Conservation (phyloP, 2,329 filamentous ascomycete species). For the Keithomyces neogunnii region DNA sequence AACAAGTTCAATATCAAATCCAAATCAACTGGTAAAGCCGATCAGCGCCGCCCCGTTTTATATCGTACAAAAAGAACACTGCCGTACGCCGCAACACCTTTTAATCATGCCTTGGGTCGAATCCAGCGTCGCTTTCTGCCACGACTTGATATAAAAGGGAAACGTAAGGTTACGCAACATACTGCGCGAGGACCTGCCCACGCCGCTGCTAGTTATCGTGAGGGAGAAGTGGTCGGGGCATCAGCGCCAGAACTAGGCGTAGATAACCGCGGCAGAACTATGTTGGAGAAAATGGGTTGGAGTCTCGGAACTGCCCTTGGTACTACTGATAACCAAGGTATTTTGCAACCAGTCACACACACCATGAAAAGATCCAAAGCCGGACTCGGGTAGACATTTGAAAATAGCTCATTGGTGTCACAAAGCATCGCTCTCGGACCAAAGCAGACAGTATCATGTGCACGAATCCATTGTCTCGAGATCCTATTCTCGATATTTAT, state of each 20-base stretch:
- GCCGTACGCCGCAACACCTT: conserved; percentile 48
- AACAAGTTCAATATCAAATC: conserved; percentile 71
- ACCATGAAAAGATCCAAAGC: conserved; percentile 81
- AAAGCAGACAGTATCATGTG: conserved; percentile 35
- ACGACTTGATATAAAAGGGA: conserved; percentile 36
- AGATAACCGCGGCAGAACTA: conserved; percentile 74
- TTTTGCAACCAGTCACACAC: conserved; percentile 76
- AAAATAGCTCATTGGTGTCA: no score
- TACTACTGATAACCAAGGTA: conserved; percentile 75
- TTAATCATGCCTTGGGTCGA: conserved; percentile 37
- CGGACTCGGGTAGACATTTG: conserved; percentile 55
- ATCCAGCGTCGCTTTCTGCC: conserved; percentile 47
- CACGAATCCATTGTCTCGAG: conserved; percentile 55
- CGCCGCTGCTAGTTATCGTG: conserved; percentile 46
- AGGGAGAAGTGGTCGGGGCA: conserved; percentile 83
- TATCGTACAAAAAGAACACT: conserved; percentile 64
- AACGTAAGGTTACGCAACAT: conserved; percentile 22
- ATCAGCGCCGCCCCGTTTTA: conserved; percentile 66
- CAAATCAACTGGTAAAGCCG: conserved; percentile 69
- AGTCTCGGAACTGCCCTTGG: conserved; percentile 78
- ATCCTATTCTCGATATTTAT: conserved; percentile 57
- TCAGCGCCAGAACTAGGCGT: conserved; percentile 74
- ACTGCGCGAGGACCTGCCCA: conserved; percentile 12
- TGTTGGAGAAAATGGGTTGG: conserved; percentile 99
- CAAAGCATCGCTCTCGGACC: background rate